Conservation (phyloP, 129 eudicot genomes). For the Artemisia annua region DNA sequence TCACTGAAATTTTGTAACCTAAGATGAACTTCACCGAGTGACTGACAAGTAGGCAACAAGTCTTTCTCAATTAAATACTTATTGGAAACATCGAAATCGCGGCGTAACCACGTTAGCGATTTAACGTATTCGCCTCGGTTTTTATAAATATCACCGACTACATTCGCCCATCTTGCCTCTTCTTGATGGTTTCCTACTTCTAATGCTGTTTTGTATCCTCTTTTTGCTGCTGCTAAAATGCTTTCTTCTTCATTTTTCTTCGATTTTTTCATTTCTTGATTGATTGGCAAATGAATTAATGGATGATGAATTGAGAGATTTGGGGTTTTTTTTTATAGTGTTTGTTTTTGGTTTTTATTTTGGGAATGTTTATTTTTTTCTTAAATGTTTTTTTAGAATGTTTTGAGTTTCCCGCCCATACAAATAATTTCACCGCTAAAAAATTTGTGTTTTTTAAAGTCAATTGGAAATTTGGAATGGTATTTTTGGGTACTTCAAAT, state of each 20-base stretch:
- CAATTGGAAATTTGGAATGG: too few species aligned
- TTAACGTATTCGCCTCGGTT: conserved; percentile 83
- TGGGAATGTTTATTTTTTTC: too few species aligned
- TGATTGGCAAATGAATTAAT: not conserved
- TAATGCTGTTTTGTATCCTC: conserved; percentile 55
- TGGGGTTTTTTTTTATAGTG: too few species aligned
- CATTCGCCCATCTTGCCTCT: conserved; percentile 94
- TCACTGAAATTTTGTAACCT: conserved; percentile 56
- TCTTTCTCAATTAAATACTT: conserved; percentile 66
- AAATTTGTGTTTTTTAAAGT: too few species aligned
- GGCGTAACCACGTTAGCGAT: conserved; percentile 84
- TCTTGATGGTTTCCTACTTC: conserved; percentile 73
- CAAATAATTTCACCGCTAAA: too few species aligned
- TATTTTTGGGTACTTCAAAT: too few species aligned
- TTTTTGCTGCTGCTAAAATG: conserved; percentile 53
- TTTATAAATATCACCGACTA: conserved; percentile 79
- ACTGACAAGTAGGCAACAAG: conserved; percentile 83
- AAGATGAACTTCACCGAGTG: conserved; percentile 84
- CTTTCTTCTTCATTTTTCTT: conserved; percentile 41
- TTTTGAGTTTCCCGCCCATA: too few species aligned
- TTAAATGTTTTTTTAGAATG: too few species aligned
- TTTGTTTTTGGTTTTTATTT: too few species aligned
- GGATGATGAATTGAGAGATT: too few species aligned
- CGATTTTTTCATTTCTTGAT: not conserved
- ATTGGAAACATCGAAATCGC: conserved; percentile 70